Base-by-base conservation (phyloP, 352 stramenopile species). In the Phytophthora pistaciae region DNA sequence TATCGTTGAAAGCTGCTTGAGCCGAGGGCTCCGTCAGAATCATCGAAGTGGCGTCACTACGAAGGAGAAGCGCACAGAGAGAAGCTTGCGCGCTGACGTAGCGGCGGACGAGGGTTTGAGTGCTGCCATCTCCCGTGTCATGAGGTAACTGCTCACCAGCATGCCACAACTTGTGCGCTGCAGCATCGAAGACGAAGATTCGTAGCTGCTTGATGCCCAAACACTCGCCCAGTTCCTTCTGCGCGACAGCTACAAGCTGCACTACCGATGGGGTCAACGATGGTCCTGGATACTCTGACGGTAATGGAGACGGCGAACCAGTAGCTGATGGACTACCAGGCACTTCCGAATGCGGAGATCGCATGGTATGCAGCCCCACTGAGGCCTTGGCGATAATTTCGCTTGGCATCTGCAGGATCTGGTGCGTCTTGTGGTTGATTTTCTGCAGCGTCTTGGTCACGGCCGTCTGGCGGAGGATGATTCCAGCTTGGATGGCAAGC, bases 1-100 rank as follows among this genome's bases (percentile, higher is more conserved):
- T 92, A 55, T 92, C 85, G 40, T 94, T 94, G 68, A 88, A 94
- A 3, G 64, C 77, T 21, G 84, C 69, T 56, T 93, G 75, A 0
- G 79, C 77, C 9, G 78, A 71, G 3, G 85, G 84, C 29, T 92
- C 78, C 0, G 77, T 38, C 14, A 93, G 36, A 3, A 85, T 62
- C 6, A 86, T 59, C 10, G 66, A 7, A n/a, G 49, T 59, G 25
- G 70, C 46, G 21, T 77, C 66, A 14, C 21, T 44, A 36, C 36
- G 65, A 50, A 77, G 53, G 10, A 77, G 42, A 25, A 76, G 56
- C 3, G 64, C 69, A 40, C 87, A 94, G 11, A 94, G 68, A 13
- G 83, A 88, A n/a, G 87, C 90, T 27, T 83, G 57, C 5, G 82
- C 77, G 27, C 78, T 88, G 14, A 85, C 84, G 48, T 94, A 94